These are phyloP conservation scores for Fusarium protoensiforme DNA, from an alignment of 2,329 filamentous ascomycete species.

Conservation along the genomic window DNA sequence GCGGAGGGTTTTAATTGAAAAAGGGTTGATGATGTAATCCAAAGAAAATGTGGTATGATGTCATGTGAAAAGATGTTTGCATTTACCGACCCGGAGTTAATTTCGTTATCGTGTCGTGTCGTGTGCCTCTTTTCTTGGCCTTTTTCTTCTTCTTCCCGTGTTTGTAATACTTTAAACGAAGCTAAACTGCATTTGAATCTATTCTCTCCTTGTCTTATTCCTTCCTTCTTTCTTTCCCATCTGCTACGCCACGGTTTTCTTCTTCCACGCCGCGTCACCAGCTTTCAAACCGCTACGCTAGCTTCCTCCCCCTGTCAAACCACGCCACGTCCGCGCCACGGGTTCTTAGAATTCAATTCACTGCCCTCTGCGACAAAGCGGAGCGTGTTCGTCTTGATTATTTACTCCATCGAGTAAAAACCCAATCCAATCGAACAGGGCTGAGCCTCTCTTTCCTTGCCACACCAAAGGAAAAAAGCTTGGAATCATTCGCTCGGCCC, in stretches of 20 bases:
- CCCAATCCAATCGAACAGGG: not conserved
- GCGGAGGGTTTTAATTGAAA: not conserved
- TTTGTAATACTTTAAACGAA: not conserved
- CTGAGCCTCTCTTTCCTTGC: no score
- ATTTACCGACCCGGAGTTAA: not conserved
- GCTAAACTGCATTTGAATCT: not conserved
- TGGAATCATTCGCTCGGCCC: not conserved
- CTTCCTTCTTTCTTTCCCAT: not conserved
- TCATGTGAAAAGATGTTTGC: not conserved
- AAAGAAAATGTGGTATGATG: not conserved
- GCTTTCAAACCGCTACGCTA: not conserved
- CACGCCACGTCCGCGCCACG: not conserved
- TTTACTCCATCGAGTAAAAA: not conserved
- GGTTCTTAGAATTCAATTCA: not conserved
- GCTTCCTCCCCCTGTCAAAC: not conserved
- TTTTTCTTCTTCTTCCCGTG: not conserved
- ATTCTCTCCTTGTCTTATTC: not conserved
- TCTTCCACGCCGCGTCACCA: not conserved
- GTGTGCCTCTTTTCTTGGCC: not conserved
- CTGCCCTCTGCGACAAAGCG: not conserved
- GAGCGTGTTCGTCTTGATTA: not conserved
- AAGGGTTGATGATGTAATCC: constrained; percentile 28
- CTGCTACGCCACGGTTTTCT: not conserved
- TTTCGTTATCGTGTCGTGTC: not conserved
- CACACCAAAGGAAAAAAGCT: not conserved